These are phyloP conservation scores for Dendrostoma leiphaemia DNA, from an alignment of 2,329 filamentous ascomycete species.

Conservation along the genomic window DNA sequence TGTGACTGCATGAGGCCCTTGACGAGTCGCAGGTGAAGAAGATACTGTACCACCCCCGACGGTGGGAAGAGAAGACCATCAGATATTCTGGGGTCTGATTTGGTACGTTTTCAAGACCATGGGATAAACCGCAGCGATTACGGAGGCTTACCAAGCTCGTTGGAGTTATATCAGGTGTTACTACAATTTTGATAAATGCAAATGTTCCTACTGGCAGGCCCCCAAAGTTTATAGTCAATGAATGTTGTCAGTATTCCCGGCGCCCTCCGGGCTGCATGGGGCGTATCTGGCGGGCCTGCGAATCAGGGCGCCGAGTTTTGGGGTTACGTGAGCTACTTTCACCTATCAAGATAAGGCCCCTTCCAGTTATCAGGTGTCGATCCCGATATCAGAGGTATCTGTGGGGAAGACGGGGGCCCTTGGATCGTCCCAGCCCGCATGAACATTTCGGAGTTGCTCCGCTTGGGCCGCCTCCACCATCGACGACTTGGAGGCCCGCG, in stretches of 20 bases:
- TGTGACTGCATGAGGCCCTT: too few species aligned
- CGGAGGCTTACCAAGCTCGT: background rate
- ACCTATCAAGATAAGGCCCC: slow-evolving; percentile 11
- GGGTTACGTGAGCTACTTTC: slow-evolving; percentile 15
- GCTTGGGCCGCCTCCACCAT: slow-evolving; percentile 8
- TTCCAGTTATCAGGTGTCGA: slow-evolving; percentile 10
- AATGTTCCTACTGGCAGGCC: slow-evolving; percentile 9
- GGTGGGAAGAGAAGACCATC: too few species aligned
- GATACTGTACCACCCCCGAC: too few species aligned
- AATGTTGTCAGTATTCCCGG: slow-evolving; percentile 16
- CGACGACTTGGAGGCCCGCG: slow-evolving; percentile 5
- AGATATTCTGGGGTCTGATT: too few species aligned
- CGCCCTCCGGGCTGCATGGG: slow-evolving; percentile 12
- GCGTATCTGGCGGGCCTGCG: slow-evolving; percentile 4
- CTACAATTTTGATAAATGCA: background rate
- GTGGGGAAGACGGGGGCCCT: slow-evolving; percentile 1
- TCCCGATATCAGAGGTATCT: slow-evolving; percentile 13
- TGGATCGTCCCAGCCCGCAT: background rate
- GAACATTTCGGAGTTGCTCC: slow-evolving; percentile 8
- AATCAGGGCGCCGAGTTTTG: slow-evolving; percentile 4
- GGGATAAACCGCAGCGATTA: too few species aligned
- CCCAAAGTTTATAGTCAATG: background rate
- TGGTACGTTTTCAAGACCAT: too few species aligned
- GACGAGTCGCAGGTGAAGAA: too few species aligned
- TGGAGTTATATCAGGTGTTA: background rate